Conservation (phyloP, 805 yeast genomes). For the Hermanozyma aechmeae region DNA sequence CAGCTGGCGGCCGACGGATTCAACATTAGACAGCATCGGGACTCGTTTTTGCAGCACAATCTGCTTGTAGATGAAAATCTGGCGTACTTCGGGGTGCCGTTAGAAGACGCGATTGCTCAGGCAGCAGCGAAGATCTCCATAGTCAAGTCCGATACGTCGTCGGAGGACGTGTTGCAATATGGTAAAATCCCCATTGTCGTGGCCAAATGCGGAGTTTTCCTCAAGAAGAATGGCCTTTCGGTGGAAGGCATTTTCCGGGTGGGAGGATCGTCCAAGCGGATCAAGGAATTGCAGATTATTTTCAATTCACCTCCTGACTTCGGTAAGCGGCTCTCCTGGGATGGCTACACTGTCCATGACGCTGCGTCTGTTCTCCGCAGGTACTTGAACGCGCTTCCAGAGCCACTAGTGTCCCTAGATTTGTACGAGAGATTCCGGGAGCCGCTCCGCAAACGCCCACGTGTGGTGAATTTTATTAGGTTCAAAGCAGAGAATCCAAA, state of each 20-base stretch:
- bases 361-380: constrained; percentile 88
- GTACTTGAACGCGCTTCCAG: constrained; percentile 79
- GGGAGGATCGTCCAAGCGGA: neutral
- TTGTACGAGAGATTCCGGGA: constrained; percentile 71
- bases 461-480: constrained; percentile 57
- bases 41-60: constrained; percentile 38
- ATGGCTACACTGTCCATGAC: constrained; percentile 91
- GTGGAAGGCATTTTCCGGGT: constrained; percentile 68
- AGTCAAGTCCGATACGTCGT: constrained; percentile 35
- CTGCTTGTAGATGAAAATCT: constrained; percentile 36
- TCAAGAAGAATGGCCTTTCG: constrained; percentile 68
- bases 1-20: constrained; percentile 7
- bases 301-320: constrained; percentile 85
- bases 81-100: constrained; percentile 71
- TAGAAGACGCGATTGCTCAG: constrained; percentile 57
- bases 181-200: constrained; percentile 89
- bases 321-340: constrained; percentile 86
- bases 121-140: constrained; percentile 75
- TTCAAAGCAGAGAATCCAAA: constrained; percentile 43
- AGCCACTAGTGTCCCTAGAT: constrained; percentile 78
- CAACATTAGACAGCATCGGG: constrained; percentile 37
- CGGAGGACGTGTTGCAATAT: constrained; percentile 61
- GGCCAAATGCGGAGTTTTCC: constrained; percentile 87
- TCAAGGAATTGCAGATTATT: constrained; percentile 41
- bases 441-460: constrained; percentile 57